phyloP scores from a whole-genome alignment of 2,329 filamentous ascomycete genomes.

The Aspergillus tubingensis region DNA sequence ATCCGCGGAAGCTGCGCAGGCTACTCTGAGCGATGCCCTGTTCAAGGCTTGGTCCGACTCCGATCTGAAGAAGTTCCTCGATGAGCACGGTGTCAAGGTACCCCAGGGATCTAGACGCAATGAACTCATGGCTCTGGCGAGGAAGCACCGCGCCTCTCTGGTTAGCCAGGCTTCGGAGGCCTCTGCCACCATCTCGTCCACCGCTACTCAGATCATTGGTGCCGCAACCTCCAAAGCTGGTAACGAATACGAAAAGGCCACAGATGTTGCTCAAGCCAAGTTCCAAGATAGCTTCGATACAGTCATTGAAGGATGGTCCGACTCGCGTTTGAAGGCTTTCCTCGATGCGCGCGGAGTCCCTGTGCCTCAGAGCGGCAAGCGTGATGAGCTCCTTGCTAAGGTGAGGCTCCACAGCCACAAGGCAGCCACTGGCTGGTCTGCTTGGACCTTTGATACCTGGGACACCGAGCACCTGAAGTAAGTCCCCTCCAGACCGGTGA shows the following conservation, averaged over 20 bases:
- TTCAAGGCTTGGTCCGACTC: constrained; percentile 89
- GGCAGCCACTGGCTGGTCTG: constrained; percentile 65
- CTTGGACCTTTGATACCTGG: constrained; percentile 80
- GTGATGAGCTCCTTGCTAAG: constrained; percentile 70
- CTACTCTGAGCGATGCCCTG: constrained; percentile 76
- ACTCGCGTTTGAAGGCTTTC: constrained; percentile 75
- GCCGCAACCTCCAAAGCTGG: constrained; percentile 74
- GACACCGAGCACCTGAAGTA: constrained; percentile 69
- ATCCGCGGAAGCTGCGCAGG: constrained; percentile 69
- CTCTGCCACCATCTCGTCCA: constrained; percentile 50
- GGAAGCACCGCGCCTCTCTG: constrained; percentile 76
- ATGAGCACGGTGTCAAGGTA: constrained; percentile 85
- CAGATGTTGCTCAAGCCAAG: constrained; percentile 65
- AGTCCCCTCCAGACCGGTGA: constrained; percentile 16
- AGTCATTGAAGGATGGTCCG: constrained; percentile 66
- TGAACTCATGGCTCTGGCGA: constrained; percentile 84
- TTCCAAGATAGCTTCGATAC: constrained; percentile 67
- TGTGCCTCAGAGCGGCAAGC: constrained; percentile 70
- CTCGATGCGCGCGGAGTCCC: constrained; percentile 76
- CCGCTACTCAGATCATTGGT: constrained; percentile 56
- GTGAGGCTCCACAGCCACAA: constrained; percentile 75
- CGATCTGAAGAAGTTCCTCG: constrained; percentile 87
- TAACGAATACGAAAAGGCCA: constrained; percentile 76
- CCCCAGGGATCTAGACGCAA: constrained; percentile 90
- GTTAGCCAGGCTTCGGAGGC: constrained; percentile 54